Base-by-base conservation (phyloP, 495 filamentous ascomycete species). In the Podospora pseudopauciseta region DNA sequence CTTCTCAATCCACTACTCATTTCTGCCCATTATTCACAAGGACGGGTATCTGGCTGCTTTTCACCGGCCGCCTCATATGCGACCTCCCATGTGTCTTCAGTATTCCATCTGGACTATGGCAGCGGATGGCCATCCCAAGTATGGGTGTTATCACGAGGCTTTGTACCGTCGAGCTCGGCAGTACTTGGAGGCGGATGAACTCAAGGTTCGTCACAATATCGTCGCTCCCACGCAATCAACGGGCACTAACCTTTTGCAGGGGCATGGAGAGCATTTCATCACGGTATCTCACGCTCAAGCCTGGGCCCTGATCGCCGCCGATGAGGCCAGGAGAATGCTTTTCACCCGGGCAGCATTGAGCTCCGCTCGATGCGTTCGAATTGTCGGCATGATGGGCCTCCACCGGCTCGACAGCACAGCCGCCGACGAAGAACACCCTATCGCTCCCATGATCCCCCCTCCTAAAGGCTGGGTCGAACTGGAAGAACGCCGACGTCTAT, bases 401-500 rank as follows among this genome's bases (percentile, higher is more conserved):
- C 77, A 85, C 23, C 76, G 80, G 23, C 78, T 85, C 18, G 83
- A 85, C 66, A 74, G 70, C 20, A 57, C 74, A 3, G 60, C 71
- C n/a, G 23, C 4, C 23, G 65, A 72, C 9, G 72, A 73, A 9
- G 78, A 80, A 16, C 72, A 78, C 27, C 76, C 76, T 6, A 77
- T 79, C 4, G 69, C 77, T 7, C 77, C 74, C 7, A 78, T 79
- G 5, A 56, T 86, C 1, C 57, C 73, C 5, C 76, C 80, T 0
- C 72, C 84, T 0, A 71, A 72, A 53, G 74, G 75, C 65, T 85
- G 84, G 83, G 68, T 67, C 7, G 84, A 86, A 62, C 70, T 82
- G 9, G 85, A 87, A 73, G 84, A 86, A 69, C 78, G 84, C 19
- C 76, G 85, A 6, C 68, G 85, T 11, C 67, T 81, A 4, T 86